These are phyloP conservation scores for Sporobolomyces phaffii DNA, from an alignment of 768 basidiomycete species.

Conservation along the genomic window DNA sequence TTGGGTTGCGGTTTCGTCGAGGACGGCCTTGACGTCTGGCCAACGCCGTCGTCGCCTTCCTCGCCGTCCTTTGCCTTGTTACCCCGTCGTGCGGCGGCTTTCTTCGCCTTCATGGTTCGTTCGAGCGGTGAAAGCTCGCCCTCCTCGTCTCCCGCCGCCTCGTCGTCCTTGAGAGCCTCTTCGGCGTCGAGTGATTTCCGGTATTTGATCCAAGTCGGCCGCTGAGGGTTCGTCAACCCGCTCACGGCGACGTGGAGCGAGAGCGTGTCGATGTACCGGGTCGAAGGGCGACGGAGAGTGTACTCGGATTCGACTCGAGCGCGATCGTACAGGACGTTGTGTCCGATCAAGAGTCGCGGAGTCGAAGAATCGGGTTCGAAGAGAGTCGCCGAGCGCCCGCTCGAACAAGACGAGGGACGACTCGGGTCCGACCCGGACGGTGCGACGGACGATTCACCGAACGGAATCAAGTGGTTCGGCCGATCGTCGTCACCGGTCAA, in stretches of 20 bases:
- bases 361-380: constrained; percentile 34
- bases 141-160: background rate
- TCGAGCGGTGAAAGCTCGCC: constrained; percentile 42
- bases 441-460: no score
- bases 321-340: constrained; percentile 92
- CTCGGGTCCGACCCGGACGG: no score
- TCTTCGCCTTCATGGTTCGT: constrained; percentile 40
- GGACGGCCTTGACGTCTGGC: background rate
- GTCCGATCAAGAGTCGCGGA: constrained; percentile 73
- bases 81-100: background rate
- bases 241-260: constrained; percentile 86
- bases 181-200: constrained; percentile 57
- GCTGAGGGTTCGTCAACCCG: constrained; percentile 89
- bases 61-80: constrained; percentile 31
- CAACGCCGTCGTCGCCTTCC: background rate
- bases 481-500: constrained; percentile 60
- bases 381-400: constrained; percentile 44
- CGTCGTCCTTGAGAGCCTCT: constrained; percentile 47
- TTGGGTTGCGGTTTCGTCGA: constrained; percentile 50
- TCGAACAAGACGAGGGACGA: background rate
- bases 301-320: constrained; percentile 80
- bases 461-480: constrained; percentile 63
- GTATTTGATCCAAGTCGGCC: constrained; percentile 84
- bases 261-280: constrained; percentile 89
- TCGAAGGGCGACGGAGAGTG: constrained; percentile 58